Evolutionary conservation across 805 yeast species (phyloP).

Genomic region (Yarrowia osloensis): DNA sequence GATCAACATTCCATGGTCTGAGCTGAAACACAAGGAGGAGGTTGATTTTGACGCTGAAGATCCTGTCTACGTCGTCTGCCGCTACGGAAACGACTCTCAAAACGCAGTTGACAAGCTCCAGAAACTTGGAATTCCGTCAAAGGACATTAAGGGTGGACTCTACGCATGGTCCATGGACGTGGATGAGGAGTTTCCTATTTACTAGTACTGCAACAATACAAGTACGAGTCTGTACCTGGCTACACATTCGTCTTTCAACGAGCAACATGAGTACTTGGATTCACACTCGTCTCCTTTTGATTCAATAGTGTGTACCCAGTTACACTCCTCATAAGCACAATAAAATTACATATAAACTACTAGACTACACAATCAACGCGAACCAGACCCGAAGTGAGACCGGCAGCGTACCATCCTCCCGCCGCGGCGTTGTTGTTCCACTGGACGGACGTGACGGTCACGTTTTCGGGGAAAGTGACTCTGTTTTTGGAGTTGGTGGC

Average conservation of each 20-base stretch:
- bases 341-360: neutral
- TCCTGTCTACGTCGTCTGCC: conserved; percentile 66
- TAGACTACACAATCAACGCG: conserved; percentile 41
- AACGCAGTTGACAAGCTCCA: conserved; percentile 62
- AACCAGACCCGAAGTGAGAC: conserved; percentile 53
- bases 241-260: no score
- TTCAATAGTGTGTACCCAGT: no score
- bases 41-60: conserved; percentile 34
- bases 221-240: no score
- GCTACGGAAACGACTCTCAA: conserved; percentile 91
- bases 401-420: conserved; percentile 57
- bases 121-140: conserved; percentile 52
- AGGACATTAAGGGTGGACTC: conserved; percentile 79
- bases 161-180: conserved; percentile 63
- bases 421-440: conserved; percentile 57
- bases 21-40: conserved; percentile 45
- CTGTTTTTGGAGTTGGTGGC: conserved; percentile 36
- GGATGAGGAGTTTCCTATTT: conserved; percentile 64
- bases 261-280: no score
- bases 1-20: conserved; percentile 62
- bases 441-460: conserved; percentile 51
- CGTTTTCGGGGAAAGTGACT: conserved; percentile 50
- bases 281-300: no score
- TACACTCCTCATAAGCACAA: neutral
- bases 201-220: no score